Evolutionary conservation across 1,139 yeast species (phyloP), one percentile per base, ranked within the genome.

Genomic region (Protomyces inundatus): DNA sequence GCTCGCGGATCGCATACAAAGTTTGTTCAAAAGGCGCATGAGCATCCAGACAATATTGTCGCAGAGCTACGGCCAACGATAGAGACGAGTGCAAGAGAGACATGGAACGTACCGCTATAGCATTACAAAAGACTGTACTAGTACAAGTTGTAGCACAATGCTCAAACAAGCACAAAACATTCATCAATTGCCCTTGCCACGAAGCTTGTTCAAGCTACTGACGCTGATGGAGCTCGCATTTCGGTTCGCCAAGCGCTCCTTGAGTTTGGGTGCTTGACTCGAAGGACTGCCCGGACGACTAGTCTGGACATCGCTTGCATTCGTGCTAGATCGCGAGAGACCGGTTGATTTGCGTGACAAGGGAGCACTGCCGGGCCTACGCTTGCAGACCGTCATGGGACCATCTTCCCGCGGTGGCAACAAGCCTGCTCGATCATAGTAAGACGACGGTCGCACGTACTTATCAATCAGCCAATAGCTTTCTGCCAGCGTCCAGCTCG

Each of bases 1-100:
- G 81, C 81, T 6, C 69, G 80, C 7, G 81, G 81, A 4, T 73
- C 77, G 35, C 81, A 78, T 67, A 78, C 81, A 9, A 78, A 78
- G 69, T 76, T 76, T 67, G 71, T 78, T 54, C 74, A 76, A 9
- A 70, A 69, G 37, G 80, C 80, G 2, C 46, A 45, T 1, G 39
- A 54, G 16, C 63, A 63, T 37, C 58, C 61, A 23, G 61, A 60
- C 34, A 63, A 63, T 14, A 35, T 42, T 3, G 34, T 63, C 10
- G 60, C 57, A 3, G 62, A 51, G 16, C n/a, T 58, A 36, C 37
- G 37, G 51, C 45, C 61, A 4, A 39, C 7, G 23, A 39, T 10
- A n/a, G 30, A 55, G 32, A 35, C 30, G 35, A 53, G 34, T 34
- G 46, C 34, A 14, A 35, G 54, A 50, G 14, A 23, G n/a, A 34